A percentile compares a stretch with the other conserved stretches of the same genome.
phyloP scores from a whole-genome alignment of 352 stramenopile species.

The Thraustochytrium striatum region DNA sequence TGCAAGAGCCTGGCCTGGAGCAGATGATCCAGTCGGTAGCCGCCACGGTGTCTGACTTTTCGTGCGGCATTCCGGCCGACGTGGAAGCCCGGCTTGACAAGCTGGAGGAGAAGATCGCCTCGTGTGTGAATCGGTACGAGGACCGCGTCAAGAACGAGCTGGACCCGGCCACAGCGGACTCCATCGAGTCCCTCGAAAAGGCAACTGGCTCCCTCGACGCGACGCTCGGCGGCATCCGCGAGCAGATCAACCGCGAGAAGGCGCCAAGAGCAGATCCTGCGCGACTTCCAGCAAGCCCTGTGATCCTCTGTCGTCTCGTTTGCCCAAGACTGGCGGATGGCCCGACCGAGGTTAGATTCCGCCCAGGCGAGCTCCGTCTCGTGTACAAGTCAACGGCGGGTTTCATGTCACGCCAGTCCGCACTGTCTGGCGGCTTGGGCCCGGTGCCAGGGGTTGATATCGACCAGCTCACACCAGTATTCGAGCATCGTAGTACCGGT shows the following conservation, averaged over 20 bases:
- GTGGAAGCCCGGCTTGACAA: constrained; percentile 32
- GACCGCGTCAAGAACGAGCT: constrained; percentile 19
- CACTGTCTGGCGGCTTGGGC: no score
- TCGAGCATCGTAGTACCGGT: no score
- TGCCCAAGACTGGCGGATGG: no score
- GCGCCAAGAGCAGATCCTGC: constrained; percentile 30
- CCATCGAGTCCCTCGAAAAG: constrained; percentile 1
- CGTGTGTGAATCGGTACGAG: not conserved
- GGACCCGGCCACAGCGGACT: constrained; percentile 1
- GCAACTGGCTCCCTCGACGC: not conserved
- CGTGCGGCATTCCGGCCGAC: not conserved
- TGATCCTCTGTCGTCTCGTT: no score
- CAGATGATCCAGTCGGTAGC: not conserved
- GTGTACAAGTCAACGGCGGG: no score
- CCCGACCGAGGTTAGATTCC: no score
- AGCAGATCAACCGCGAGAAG: constrained; percentile 24
- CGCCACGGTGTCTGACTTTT: not conserved
- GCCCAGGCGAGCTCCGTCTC: no score
- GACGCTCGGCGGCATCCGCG: not conserved
- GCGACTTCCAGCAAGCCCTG: no score
- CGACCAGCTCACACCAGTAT: no score
- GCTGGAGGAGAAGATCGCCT: not conserved
- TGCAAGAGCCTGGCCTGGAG: constrained; percentile 15
- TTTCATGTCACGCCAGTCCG: no score
- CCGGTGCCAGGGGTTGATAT: no score